Evolutionary conservation across 768 basidiomycete genomes (phyloP), one percentile per base, ranked within the genome.

Genomic region (Macrolepiota dolichaula): DNA sequence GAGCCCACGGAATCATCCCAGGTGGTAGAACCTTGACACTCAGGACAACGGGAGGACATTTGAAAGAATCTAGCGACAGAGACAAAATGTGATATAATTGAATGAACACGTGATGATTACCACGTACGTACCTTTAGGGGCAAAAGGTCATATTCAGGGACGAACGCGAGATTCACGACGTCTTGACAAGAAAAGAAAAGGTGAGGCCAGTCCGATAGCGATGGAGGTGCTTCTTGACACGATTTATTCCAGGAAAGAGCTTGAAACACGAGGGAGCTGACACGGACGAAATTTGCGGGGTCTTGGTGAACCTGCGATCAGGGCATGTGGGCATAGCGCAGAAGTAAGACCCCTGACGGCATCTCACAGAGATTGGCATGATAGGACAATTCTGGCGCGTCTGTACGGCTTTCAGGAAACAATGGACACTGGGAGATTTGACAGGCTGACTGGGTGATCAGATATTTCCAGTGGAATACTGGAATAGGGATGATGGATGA

Each of bases 1-100:
- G 87, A 86, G 59, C 79, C 81, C 27, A 81, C 79, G 35, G 80
- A 78, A 65, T 85, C 83, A 72, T 86, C 80, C 79, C 81, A 85
- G 63, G 78, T 71, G 17, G 82, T 83, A 58, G 66, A 17, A 12
- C 74, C 81, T 47, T 78, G 81, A 70, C 90, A 91, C 49, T 81
- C 81, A 29, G 58, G 72, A 74, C 89, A 90, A 32, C 57, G 50
- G 64, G 65, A 59, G 54, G 76, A 62, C 77, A 79, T 79, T 57
- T 49, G 40, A 61, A 25, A 27, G 62, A 11, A 19, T 17, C 40
- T 24, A 13, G 11, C 24, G 17, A 19, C 17, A n/a, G 5, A 22
- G 25, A 36, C 19, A 27, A 47, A 36, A 25, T 36, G 19, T 11
- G 44, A 19, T 11, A 57, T 57, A 24, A 19, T 42, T 36, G 54